These are phyloP conservation scores for Pleurotus ostreatus DNA, from an alignment of 768 basidiomycete species.

Conservation along the genomic window DNA sequence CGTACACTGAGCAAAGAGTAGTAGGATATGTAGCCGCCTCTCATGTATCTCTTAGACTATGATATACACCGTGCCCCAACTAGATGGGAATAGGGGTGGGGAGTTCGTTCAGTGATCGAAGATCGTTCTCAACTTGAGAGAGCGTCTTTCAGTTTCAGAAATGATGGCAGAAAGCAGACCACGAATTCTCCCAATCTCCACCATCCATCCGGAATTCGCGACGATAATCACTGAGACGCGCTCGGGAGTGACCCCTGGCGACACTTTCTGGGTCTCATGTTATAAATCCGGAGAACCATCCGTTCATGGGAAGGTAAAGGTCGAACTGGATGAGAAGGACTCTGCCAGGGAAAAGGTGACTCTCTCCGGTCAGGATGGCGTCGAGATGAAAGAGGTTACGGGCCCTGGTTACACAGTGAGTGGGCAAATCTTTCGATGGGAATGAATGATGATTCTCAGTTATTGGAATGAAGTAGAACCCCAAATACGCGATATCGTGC, in stretches of 20 bases:
- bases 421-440: background rate
- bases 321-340: conserved; percentile 49
- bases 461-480: conserved; percentile 7
- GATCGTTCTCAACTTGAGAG: too few species aligned
- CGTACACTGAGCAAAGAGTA: conserved; percentile 10
- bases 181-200: conserved; percentile 42
- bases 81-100: too few species aligned
- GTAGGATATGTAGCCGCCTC: too few species aligned
- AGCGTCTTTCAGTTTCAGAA: too few species aligned
- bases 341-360: conserved; percentile 46
- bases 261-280: conserved; percentile 74
- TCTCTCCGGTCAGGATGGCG: conserved; percentile 16
- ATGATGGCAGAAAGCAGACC: too few species aligned
- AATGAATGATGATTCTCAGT: background rate
- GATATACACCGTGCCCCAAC: too few species aligned
- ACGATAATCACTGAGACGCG: conserved; percentile 61
- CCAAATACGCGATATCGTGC: conserved; percentile 44
- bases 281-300: conserved; percentile 51
- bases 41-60: too few species aligned
- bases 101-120: too few species aligned
- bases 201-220: conserved; percentile 58
- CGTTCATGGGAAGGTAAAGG: conserved; percentile 61
- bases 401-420: conserved; percentile 26
- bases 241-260: conserved; percentile 49
- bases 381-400: background rate